These are phyloP conservation scores for Zalaria sp. DNA, from an alignment of 2,329 filamentous ascomycete genomes.

Conservation along the genomic window DNA sequence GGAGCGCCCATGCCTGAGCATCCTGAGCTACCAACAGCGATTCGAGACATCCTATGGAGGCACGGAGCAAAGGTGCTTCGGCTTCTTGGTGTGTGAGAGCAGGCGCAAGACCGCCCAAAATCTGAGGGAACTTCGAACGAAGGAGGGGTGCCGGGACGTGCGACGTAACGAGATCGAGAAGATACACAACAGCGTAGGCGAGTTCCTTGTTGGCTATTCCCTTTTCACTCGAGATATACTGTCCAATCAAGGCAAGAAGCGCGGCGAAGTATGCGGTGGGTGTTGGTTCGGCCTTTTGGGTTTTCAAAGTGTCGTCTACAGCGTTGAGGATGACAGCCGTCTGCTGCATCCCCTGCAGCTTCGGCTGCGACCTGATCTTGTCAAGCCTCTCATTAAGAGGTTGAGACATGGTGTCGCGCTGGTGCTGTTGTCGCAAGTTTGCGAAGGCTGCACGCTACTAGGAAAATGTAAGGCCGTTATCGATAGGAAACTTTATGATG, in stretches of 20 bases:
- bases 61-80: slow-evolving; percentile 72
- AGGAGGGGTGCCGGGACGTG: slow-evolving; percentile 76
- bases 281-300: slow-evolving; percentile 70
- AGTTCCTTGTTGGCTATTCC: slow-evolving; percentile 68
- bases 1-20: slow-evolving; percentile 71
- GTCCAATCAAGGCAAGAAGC: slow-evolving; percentile 73
- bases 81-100: slow-evolving; percentile 67
- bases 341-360: slow-evolving; percentile 91
- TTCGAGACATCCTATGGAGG: slow-evolving; percentile 86
- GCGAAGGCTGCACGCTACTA: too few relatives aligned
- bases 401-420: slow-evolving; percentile 27
- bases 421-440: too few relatives aligned
- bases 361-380: slow-evolving; percentile 85
- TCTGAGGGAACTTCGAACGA: slow-evolving; percentile 87
- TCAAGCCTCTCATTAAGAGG: slow-evolving; percentile 75
- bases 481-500: too few relatives aligned
- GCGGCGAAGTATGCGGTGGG: slow-evolving; percentile 92
- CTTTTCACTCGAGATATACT: slow-evolving; percentile 49
- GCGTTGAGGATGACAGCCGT: slow-evolving; percentile 77
- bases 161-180: slow-evolving; percentile 83
- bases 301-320: slow-evolving; percentile 82
- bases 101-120: slow-evolving; percentile 73
- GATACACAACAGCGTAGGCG: slow-evolving; percentile 77
- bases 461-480: too few relatives aligned
- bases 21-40: slow-evolving; percentile 86